Evolutionary conservation across 2,329 filamentous ascomycete genomes (phyloP).

Genomic region (Apiospora phragmitis): DNA sequence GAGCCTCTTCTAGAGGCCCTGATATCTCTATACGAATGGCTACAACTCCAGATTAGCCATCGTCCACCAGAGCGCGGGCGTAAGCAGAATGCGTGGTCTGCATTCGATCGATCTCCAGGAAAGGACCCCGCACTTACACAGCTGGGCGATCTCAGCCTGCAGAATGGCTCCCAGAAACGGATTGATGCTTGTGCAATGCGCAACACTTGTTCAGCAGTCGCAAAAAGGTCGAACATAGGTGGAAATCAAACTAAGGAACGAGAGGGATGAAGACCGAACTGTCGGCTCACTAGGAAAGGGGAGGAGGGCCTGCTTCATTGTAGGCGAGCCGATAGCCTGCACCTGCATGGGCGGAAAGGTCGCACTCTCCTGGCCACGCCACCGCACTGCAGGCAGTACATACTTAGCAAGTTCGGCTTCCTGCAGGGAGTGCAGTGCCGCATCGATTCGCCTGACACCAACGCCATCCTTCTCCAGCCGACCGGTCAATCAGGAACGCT

Average conservation of each 20-base stretch:
- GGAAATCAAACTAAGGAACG: not conserved
- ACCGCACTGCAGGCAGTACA: not conserved
- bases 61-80: not conserved
- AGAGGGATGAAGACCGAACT: not conserved
- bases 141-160: not conserved
- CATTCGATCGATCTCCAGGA: not conserved
- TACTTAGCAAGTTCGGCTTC: not conserved
- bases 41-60: not conserved
- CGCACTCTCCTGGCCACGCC: not conserved
- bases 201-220: not conserved
- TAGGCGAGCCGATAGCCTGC: not conserved
- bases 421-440: not conserved
- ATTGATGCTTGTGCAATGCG: not conserved
- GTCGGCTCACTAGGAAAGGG: not conserved
- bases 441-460: not conserved
- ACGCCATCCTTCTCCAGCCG: not conserved
- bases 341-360: not conserved
- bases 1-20: not conserved
- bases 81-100: not conserved
- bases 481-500: not conserved
- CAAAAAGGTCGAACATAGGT: not conserved
- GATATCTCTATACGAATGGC: not conserved
- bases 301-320: not conserved
- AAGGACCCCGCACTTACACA: slow-evolving; percentile 11
- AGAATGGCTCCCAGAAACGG: not conserved